Evolutionary conservation across 495 filamentous ascomycete species (phyloP), one percentile per base, ranked within the genome.

Genomic region (Pyronema domesticum): DNA sequence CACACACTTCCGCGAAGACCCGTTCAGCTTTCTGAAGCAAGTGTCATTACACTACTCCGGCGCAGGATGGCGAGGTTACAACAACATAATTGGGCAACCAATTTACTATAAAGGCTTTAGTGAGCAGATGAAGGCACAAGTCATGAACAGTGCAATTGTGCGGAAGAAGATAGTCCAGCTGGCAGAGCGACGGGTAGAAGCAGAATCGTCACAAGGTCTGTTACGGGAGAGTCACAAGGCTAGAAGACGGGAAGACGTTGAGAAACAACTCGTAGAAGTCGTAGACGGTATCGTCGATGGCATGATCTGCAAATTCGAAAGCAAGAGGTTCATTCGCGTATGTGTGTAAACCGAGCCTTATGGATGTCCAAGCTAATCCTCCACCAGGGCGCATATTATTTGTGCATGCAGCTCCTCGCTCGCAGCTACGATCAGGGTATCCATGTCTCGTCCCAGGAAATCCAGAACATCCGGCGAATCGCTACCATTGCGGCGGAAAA

Each of bases 281-380:
- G 83, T 85, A 19, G 82, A 91, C 56, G 76, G 79, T 44, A 79
- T 89, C 73, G 83, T 86, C 55, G 85, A 94, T 61, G 80, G 82
- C 46, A 98, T 96, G 91, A 95, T 96, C 53, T 95, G 91, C 76
- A 98, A 96, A 69, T 89, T 95, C 72, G 91, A 98, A 70, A 93
- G 83, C 70, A 94, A 89, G 65, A 72, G 75, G 23, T 95, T 96
- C 61, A 95, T 98, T 59, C 71, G 91, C 19, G 63, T 65, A 51
- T 37, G 19, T 36, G 44, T 46, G 17, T 51, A 34, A 23, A 33
- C 23, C 30, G 37, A 23, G 39, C 30, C 46, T 30, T 49, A 11
- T 19, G 7, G 7, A 9, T 54, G 59, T 60, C 23, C 23, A 30
- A n/a, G 17, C 55, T 47, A 47, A 47, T 47, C 13, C 45, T 3